A percentile compares a stretch with the other conserved stretches of the same genome.
Evolutionary conservation across 768 basidiomycete species (phyloP).

Genomic region (Pseudohyphozyma bogoriensis): DNA sequence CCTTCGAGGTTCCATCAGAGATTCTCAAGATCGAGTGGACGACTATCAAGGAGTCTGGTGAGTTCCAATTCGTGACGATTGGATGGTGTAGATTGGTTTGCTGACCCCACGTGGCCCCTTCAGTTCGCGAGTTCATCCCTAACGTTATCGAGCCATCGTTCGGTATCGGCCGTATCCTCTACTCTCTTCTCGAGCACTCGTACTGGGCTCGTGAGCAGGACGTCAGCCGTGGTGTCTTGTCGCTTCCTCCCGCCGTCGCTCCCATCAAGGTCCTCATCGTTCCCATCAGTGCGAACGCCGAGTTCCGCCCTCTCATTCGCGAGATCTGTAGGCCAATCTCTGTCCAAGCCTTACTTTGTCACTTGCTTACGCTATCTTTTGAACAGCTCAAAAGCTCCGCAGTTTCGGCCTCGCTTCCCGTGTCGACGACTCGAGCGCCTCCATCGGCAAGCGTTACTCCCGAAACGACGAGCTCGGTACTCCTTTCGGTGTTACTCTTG

Average conservation of each 20-base stretch:
- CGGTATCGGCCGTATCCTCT: constrained; percentile 90
- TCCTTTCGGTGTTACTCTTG: constrained; percentile 89
- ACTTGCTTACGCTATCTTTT: background rate
- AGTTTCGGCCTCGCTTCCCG: constrained; percentile 79
- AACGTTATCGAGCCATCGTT: constrained; percentile 99
- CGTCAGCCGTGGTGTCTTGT: constrained; percentile 79
- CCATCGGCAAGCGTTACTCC: constrained; percentile 93
- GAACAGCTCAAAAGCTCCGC: constrained; percentile 69
- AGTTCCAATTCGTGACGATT: too few species aligned
- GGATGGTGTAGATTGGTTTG: too few species aligned
- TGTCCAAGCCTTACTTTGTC: too few species aligned
- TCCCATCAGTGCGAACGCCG: constrained; percentile 73
- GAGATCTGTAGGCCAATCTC: constrained; percentile 65
- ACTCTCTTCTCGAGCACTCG: constrained; percentile 84
- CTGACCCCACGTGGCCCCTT: constrained; percentile 11
- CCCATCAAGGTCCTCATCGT: constrained; percentile 97
- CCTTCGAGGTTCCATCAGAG: constrained; percentile 61
- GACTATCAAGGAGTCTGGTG: constrained; percentile 75
- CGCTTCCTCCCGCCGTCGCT: constrained; percentile 76
- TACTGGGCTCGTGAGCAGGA: constrained; percentile 94
- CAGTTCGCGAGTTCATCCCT: constrained; percentile 89
- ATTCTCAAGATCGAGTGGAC: constrained; percentile 67
- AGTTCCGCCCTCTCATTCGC: constrained; percentile 69
- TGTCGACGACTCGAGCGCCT: constrained; percentile 89
- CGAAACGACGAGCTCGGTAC: constrained; percentile 98